Evolutionary conservation across 148 eudicot genomes (phyloP).

Genomic region (Rhododendron kiyosumense): DNA sequence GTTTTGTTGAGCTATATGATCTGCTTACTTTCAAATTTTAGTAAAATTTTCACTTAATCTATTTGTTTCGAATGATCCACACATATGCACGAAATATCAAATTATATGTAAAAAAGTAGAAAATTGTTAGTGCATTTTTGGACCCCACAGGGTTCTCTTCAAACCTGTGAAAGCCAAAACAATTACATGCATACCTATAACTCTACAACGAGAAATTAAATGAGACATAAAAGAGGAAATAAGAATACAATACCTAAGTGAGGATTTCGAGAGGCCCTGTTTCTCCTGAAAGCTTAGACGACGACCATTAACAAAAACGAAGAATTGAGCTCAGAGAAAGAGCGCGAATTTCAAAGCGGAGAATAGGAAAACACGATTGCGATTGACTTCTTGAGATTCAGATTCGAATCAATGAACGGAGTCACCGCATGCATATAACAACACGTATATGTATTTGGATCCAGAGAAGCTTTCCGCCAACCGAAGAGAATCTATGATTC

Average conservation of each 20-base stretch:
- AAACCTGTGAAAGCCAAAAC: no score
- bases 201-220: neutral
- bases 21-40: neutral
- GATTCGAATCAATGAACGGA: neutral
- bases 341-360: neutral
- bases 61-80: neutral
- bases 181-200: neutral
- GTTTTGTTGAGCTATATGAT: neutral
- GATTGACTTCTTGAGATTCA: neutral
- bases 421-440: neutral
- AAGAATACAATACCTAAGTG: neutral
- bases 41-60: no score
- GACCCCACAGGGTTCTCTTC: no score
- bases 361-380: neutral
- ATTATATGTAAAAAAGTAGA: no score
- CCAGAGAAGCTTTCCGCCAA: neutral
- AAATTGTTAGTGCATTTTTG: no score
- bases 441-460: neutral
- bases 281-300: constrained; percentile 14
- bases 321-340: neutral
- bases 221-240: neutral
- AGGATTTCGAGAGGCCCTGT: neutral
- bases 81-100: neutral
- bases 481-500: neutral
- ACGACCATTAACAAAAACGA: constrained; percentile 25